Evolutionary conservation across 768 basidiomycete genomes (phyloP), one percentile per base, ranked within the genome.

Genomic region (Leucocoprinus leucothites): DNA sequence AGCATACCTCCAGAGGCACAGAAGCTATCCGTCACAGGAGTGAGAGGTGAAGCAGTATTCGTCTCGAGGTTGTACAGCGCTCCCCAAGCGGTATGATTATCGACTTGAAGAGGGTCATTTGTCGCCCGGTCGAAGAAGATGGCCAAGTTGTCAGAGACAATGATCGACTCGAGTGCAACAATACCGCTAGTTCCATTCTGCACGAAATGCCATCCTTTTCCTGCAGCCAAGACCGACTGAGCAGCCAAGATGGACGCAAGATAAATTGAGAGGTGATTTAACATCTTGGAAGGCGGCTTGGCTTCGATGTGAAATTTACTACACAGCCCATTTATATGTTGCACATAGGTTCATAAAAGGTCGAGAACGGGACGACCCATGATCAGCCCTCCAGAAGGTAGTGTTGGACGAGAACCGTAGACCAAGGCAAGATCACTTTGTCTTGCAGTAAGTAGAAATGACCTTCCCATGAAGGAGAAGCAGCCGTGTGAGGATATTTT

Each of bases 11-110:
- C 74, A 19, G 72, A 72, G 0, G 72, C 76, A 60, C 75, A 78
- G 63, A 74, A 78, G n/a, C 67, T 68, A 55, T 78, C 70, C n/a
- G 71, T 68, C 8, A 68, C 49, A n/a, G 73, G 60, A 42, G 68
- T 62, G 8, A 75, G 56, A 9, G 74, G 63, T 13, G 70, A 68
- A 1, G 69, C 67, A 3, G 64, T 69, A 38, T 74, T 71, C 1
- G 75, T 76, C 57, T 69, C 64, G 9, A 79, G 59, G 52, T 78
- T 68, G 61, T 75, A 71, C 14, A 79, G 63, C 6, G 73, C 75
- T 25, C 72, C 74, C 78, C 77, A 78, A 7, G 77, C 77, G 16
- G 73, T 64, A 56, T 77, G 75, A 1, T 71, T 72, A 48, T 75
- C 67, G 51, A 78, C 64, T 18, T 61, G 67, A 1, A 78, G 62